A percentile compares a stretch with the other conserved stretches of the same genome.
phyloP scores from a whole-genome alignment of 208 protist genomes.

The Acanthamoeba castellanii region DNA sequence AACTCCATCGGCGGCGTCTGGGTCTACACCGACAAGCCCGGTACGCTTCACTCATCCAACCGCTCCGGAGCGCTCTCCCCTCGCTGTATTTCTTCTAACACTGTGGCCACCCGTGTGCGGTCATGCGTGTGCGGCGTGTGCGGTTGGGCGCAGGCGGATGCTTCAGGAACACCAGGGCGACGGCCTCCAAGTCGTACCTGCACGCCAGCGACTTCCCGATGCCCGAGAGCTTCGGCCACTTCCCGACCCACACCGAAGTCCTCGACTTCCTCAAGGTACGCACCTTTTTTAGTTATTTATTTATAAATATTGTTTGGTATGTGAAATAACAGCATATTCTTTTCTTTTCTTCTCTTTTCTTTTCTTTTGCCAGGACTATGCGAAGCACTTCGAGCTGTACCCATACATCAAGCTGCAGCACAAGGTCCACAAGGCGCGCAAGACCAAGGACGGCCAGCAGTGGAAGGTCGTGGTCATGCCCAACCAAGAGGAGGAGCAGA shows the following conservation, averaged over 20 bases:
- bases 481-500: background rate
- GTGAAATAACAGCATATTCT: background rate
- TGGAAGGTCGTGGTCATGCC: conserved; percentile 62
- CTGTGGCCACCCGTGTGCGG: background rate
- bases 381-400: conserved; percentile 49
- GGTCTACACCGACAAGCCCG: conserved; percentile 72
- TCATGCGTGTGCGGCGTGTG: background rate
- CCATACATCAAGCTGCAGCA: conserved; percentile 67
- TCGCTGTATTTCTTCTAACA: background rate
- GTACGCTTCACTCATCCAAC: background rate
- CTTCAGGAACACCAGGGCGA: conserved; percentile 34
- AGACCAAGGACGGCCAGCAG: conserved; percentile 60
- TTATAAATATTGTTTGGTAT: background rate
- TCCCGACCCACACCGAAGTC: conserved; percentile 45
- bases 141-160: background rate
- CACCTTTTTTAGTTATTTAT: background rate
- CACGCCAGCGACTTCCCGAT: conserved; percentile 57
- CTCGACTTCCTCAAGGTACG: conserved; percentile 3
- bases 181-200: conserved; percentile 35
- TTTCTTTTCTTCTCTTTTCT: too few relatives aligned
- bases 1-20: conserved; percentile 68
- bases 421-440: conserved; percentile 46
- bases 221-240: conserved; percentile 56
- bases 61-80: too few relatives aligned
- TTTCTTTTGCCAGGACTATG: conserved; percentile 22